A percentile compares a stretch with the other conserved stretches of the same genome.
phyloP scores from a whole-genome alignment of 805 yeast species.

The Pichia nakasei region DNA sequence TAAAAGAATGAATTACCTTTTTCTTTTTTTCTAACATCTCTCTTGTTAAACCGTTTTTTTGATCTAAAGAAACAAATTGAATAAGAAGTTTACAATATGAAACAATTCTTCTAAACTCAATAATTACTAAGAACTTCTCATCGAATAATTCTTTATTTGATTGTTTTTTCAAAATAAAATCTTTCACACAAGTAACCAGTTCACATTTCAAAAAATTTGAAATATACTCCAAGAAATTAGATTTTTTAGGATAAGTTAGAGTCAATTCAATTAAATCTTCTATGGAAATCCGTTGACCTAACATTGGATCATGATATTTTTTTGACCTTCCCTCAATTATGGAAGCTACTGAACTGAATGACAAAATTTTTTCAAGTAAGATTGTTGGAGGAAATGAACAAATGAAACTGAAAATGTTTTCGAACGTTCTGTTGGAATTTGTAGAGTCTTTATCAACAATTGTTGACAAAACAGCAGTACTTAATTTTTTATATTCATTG shows the following conservation, averaged over 20 bases:
- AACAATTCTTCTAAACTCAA: neutral
- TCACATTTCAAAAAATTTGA: neutral
- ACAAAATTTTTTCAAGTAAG: neutral
- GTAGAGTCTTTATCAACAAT: neutral
- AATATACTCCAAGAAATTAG: neutral
- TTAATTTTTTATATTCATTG: neutral
- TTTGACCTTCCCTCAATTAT: constrained; percentile 1
- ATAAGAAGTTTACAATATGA: neutral
- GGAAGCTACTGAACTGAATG: neutral
- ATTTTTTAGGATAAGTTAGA: neutral
- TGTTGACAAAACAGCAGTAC: neutral
- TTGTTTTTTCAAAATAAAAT: neutral
- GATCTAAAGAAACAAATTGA: too few species aligned
- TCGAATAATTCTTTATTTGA: neutral
- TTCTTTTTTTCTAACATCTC: too few species aligned
- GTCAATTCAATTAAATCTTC: neutral
- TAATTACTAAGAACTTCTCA: neutral
- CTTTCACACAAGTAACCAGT: neutral
- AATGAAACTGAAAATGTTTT: constrained; percentile 1
- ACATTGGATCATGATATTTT: neutral
- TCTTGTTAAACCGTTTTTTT: too few species aligned
- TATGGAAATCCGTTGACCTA: neutral
- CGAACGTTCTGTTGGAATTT: constrained; percentile 1
- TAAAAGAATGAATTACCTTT: too few species aligned
- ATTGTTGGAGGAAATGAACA: neutral